Evolutionary conservation across 169 alveolate genomes (phyloP).

Genomic region (Plasmodium cynomolgi): DNA sequence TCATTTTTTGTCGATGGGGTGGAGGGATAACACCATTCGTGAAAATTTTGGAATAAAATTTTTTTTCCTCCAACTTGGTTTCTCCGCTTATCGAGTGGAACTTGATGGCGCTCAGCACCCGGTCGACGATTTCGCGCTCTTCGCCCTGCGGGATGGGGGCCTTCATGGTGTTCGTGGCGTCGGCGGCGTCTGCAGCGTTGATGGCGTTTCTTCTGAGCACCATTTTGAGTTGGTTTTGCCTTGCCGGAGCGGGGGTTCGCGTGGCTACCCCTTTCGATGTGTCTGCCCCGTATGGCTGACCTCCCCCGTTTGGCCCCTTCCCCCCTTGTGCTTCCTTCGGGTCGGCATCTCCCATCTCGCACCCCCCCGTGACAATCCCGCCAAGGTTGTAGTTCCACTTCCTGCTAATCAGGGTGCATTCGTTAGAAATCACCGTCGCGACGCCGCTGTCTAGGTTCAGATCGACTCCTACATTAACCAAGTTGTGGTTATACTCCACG

Average conservation of each 20-base stretch:
- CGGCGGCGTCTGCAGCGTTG: not conserved
- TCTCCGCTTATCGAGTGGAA: not conserved
- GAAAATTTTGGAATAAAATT: not conserved
- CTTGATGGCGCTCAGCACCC: not conserved
- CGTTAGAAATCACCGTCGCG: conserved; percentile 1
- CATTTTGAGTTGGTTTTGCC: not conserved
- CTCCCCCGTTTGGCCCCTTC: not conserved
- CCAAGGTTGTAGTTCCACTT: conserved; percentile 3
- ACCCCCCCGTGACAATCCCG: not conserved
- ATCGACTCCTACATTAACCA: not conserved
- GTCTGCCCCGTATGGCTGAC: no score
- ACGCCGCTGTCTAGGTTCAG: not conserved
- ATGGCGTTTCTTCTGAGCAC: not conserved
- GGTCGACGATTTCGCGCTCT: not conserved
- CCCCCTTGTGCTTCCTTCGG: not conserved
- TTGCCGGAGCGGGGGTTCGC: not conserved
- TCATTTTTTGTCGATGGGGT: not conserved
- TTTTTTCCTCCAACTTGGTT: not conserved
- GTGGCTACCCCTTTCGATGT: not conserved
- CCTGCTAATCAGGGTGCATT: conserved; percentile 21
- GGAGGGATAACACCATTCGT: not conserved
- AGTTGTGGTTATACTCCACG: conserved; percentile 20
- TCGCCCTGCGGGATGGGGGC: not conserved
- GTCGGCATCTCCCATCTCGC: not conserved
- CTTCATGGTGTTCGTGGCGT: no score